Base-by-base conservation (phyloP, 805 yeast species). In the Cyberlindnera meyerae region DNA sequence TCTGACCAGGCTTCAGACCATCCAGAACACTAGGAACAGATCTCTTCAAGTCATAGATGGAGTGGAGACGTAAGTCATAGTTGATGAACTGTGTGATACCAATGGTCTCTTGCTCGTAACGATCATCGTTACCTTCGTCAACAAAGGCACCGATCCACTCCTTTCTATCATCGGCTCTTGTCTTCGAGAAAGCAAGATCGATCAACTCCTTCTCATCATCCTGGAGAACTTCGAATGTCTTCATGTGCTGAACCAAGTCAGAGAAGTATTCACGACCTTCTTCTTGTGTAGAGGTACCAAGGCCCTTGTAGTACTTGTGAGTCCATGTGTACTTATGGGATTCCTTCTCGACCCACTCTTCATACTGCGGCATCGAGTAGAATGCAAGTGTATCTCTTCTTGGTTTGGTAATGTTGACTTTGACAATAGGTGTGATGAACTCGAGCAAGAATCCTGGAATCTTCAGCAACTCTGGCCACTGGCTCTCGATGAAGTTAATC, bases 1-100 rank as follows among this genome's bases (percentile, higher is more conserved):
- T 77, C 64, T 93, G 98, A 41, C 96, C 95, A 1, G 98, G 98
- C 60, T 93, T 93, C 47, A 93, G 77, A 1, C 98, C 98, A 65
- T 93, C 98, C 52, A 90, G 65, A 1, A 87, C 84, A 7, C 88
- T 84, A 1, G 98, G 98, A 54, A 93, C 87, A 0, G 97, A 93
- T 60, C 98, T 77, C 32, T 89, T 75, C 52, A 93, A 89, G 62
- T 93, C 98, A 3, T 97, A 97, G 85, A 93, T 82, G 13, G 96
- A 87, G 58, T 90, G 94, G 30, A 93, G 67, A 60, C 94, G 93
- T 52, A 93, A 73, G 58, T 93, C 98, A 57, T 93, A 87, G 63
- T 93, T 89, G 59, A 93, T 90, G 55, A 93, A 93, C 38, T 90
- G 96, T 40, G 87, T 73, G 44, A 93, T 90, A 3, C 97, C 97